Conservation (phyloP, 2,329 filamentous ascomycete genomes). For the Reticulascus tulasneorum region DNA sequence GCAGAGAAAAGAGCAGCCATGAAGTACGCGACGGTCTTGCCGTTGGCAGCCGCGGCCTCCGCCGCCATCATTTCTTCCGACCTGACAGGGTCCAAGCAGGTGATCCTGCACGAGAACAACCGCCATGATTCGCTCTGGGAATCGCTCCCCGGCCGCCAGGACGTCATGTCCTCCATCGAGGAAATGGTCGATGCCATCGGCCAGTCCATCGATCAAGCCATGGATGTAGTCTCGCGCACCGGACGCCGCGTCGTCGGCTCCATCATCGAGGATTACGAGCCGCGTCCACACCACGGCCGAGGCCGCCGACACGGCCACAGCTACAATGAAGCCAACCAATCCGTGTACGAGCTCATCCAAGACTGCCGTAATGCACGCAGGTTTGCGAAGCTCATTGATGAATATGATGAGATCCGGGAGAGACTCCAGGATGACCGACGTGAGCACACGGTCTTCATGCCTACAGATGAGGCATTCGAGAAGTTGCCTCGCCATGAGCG, state of each 20-base stretch:
- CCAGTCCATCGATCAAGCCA: neutral
- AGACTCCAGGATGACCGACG: neutral
- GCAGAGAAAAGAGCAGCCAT: too few relatives aligned
- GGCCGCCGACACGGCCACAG: neutral
- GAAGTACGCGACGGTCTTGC: too few relatives aligned
- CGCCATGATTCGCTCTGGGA: neutral
- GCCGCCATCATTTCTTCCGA: neutral
- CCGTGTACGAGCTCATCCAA: neutral
- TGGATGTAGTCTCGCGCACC: neutral
- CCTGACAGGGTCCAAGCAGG: neutral
- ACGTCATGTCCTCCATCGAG: neutral
- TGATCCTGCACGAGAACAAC: neutral
- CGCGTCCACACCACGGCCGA: neutral
- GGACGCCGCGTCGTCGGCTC: neutral
- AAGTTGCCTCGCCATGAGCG: neutral
- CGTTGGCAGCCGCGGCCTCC: neutral
- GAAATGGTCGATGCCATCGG: neutral
- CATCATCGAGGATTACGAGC: neutral
- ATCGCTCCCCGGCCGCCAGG: neutral
- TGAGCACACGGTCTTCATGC: conserved; percentile 1
- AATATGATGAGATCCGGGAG: neutral
- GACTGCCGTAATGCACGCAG: neutral
- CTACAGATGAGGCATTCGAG: conserved; percentile 3
- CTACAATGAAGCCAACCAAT: neutral
- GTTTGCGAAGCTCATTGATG: conserved; percentile 2